These are phyloP conservation scores for Globisporangium orthogonon DNA, from an alignment of 352 stramenopile genomes.

Conservation along the genomic window DNA sequence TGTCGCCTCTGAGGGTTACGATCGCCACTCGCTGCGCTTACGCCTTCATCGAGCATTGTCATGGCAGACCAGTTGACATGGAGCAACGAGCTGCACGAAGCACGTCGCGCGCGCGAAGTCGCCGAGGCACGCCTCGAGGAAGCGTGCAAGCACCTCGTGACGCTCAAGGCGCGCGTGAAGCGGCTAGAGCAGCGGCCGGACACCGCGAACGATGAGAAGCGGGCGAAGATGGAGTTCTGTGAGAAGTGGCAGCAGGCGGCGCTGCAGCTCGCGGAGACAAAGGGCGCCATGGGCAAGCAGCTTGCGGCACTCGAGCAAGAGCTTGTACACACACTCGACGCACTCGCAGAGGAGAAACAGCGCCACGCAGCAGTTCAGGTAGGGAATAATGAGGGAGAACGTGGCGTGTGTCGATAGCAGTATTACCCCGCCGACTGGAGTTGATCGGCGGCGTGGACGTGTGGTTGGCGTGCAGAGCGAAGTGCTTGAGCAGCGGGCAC, in stretches of 20 bases:
- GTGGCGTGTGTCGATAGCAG: background rate
- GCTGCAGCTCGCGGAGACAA: constrained; percentile 20
- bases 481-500: constrained; percentile 11
- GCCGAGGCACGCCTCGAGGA: constrained; percentile 22
- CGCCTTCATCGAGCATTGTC: background rate
- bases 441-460: background rate
- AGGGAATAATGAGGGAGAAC: background rate
- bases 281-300: constrained; percentile 16
- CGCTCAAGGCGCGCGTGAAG: constrained; percentile 26
- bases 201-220: constrained; percentile 8
- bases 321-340: constrained; percentile 11
- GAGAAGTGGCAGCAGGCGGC: constrained; percentile 21
- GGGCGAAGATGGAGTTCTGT: constrained; percentile 11
- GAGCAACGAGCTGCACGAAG: constrained; percentile 9
- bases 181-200: constrained; percentile 19
- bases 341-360: constrained; percentile 12
- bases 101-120: constrained; percentile 7
- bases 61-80: constrained; percentile 8
- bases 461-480: constrained; percentile 2
- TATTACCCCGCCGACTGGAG: background rate
- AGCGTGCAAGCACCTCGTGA: constrained; percentile 37
- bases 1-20: background rate
- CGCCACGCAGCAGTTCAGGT: constrained; percentile 20
- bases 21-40: background rate
- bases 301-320: constrained; percentile 23